Evolutionary conservation across 1,139 yeast species (phyloP), one percentile per base, ranked within the genome.

Genomic region (Taphrina wiesneri): DNA sequence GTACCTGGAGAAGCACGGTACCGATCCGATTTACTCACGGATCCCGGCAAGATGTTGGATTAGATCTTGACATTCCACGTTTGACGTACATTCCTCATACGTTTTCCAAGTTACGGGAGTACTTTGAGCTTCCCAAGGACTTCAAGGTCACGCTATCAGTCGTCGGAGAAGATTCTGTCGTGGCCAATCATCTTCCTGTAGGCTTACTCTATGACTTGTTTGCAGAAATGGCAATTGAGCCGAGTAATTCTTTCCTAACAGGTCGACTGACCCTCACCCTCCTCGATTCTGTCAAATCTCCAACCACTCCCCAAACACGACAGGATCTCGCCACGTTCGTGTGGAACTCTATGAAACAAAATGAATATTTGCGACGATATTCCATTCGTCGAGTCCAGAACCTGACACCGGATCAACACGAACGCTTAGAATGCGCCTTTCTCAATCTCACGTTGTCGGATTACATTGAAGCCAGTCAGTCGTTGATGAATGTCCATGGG

Each of bases 191-290:
- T 19, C 26, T 61, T 32, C 67, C 67, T n/a, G 60, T 53, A 5
- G 67, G 67, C 23, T 26, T 65, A 15, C 56, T 65, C 32, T 53
- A 59, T 39, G 67, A 65, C 45, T 32, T 63, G 17, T 41, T 23
- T 30, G 47, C 60, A 11, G 34, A 25, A 5, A 6, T 19, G 15
- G 51, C 46, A 13, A 53, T 28, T 11, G n/a, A 21, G 9, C 49
- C 49, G 2, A 21, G 49, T 13, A 21, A 45, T 45, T 4, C 28
- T 19, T 45, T 45, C 28, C n/a, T 45, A 28, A 13, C 7, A 3
- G 49, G 49, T 5, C 28, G 2, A 2, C 15, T 45, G 15, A 45
- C 39, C 9, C 13, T 32, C 11, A n/a, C n/a, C n/a, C n/a, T n/a
- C n/a, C n/a, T n/a, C n/a, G n/a, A n/a, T 2, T 4, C 5, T 39